These are phyloP conservation scores for Euphorbia tirucalli DNA, from an alignment of 345 rosid genomes.

Conservation along the genomic window DNA sequence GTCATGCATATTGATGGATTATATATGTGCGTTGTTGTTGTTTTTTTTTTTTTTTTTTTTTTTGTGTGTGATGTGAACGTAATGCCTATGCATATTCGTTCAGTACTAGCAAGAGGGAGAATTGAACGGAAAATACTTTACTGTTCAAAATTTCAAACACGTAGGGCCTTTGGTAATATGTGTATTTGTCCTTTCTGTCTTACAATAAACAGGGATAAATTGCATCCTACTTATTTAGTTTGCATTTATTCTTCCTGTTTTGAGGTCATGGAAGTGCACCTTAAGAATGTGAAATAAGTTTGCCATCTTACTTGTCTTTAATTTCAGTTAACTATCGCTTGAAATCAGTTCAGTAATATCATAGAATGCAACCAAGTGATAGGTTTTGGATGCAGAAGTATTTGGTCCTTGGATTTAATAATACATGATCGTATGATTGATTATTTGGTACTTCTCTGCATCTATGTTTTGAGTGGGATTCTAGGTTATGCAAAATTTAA, in stretches of 20 bases:
- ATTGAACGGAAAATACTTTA: background rate
- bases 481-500: background rate
- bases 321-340: background rate
- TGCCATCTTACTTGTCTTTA: background rate
- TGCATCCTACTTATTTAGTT: background rate
- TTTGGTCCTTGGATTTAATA: background rate
- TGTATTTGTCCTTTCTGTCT: background rate
- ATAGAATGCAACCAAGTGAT: conserved; percentile 2
- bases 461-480: conserved; percentile 3
- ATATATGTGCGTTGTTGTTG: background rate
- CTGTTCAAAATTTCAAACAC: background rate
- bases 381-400: background rate
- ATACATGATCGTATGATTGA: background rate
- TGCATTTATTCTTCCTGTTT: background rate
- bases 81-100: background rate
- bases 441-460: background rate
- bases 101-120: background rate
- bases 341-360: background rate
- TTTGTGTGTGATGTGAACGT: no score
- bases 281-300: background rate
- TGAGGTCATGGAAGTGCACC: background rate
- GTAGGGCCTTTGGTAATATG: no score
- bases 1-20: background rate
- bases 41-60: no score
- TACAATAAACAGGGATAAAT: background rate